These are phyloP conservation scores for Phialophora chinensis DNA, from an alignment of 2,329 filamentous ascomycete species.

Conservation along the genomic window DNA sequence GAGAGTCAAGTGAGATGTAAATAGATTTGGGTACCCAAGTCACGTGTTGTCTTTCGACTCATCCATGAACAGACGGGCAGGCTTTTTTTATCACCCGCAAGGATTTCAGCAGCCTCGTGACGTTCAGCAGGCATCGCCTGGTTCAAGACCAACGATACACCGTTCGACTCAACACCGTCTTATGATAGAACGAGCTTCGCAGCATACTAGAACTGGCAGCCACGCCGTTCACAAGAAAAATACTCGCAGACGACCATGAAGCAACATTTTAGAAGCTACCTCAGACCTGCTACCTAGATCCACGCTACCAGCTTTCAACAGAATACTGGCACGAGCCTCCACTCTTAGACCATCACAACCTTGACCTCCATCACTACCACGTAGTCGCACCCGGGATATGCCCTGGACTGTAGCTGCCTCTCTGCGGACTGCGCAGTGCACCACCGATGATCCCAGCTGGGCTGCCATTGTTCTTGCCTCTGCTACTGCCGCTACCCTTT, in stretches of 20 bases:
- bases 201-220: neutral
- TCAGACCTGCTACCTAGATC: conserved; percentile 9
- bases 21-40: conserved; percentile 2
- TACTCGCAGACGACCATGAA: neutral
- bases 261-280: conserved; percentile 9
- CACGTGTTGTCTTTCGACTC: conserved; percentile 5
- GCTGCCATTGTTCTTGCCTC: conserved; percentile 40
- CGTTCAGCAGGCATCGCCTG: neutral
- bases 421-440: conserved; percentile 35
- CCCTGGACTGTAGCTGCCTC: conserved; percentile 38
- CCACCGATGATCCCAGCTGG: conserved; percentile 36
- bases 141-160: neutral
- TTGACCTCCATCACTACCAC: conserved; percentile 17
- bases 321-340: neutral
- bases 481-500: conserved; percentile 40
- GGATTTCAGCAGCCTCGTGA: neutral
- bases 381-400: conserved; percentile 34
- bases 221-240: neutral
- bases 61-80: neutral
- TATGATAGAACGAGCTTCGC: neutral
- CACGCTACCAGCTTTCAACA: neutral
- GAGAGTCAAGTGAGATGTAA: neutral
- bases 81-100: neutral
- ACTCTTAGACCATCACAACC: neutral
- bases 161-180: neutral